Conservation (phyloP, 805 yeast species). For the Cyberlindnera suaveolens region DNA sequence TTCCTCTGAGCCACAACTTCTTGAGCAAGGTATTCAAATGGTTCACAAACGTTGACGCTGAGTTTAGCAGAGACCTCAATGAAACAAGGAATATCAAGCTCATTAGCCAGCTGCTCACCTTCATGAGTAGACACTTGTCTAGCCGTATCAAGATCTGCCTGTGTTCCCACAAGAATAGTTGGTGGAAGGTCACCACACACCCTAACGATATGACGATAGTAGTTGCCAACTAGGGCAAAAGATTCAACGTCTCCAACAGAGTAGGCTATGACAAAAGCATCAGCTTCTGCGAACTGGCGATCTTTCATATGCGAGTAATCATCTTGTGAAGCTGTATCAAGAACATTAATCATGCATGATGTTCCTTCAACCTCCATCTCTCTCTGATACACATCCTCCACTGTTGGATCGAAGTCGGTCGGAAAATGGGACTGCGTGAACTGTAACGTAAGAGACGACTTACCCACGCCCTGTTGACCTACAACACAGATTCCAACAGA, state of each 20-base stretch:
- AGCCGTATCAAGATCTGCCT: conserved; percentile 5
- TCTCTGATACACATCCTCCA: conserved; percentile 60
- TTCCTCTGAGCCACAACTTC: not conserved
- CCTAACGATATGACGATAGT: conserved; percentile 16
- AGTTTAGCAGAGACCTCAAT: conserved; percentile 18
- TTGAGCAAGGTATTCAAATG: conserved; percentile 9
- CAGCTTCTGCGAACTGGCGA: conserved; percentile 21
- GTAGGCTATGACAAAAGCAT: conserved; percentile 18
- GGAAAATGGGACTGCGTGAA: conserved; percentile 57
- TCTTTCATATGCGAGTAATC: conserved; percentile 70
- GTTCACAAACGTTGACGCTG: conserved; percentile 11
- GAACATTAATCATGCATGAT: conserved; percentile 46
- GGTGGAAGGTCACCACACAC: conserved; percentile 15
- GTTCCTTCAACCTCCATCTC: conserved; percentile 49
- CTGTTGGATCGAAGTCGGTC: conserved; percentile 61
- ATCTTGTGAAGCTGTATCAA: conserved; percentile 80
- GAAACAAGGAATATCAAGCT: conserved; percentile 9
- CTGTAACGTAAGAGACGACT: conserved; percentile 59
- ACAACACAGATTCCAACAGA: conserved; percentile 34
- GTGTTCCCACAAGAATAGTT: conserved; percentile 14
- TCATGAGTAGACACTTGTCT: conserved; percentile 13
- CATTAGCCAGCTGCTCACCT: conserved; percentile 12
- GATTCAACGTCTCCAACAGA: conserved; percentile 11
- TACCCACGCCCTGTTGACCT: conserved; percentile 68
- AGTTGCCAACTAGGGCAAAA: conserved; percentile 7